Evolutionary conservation across 2,329 filamentous ascomycete species (phyloP).

Genomic region (Trichoderma gracile): DNA sequence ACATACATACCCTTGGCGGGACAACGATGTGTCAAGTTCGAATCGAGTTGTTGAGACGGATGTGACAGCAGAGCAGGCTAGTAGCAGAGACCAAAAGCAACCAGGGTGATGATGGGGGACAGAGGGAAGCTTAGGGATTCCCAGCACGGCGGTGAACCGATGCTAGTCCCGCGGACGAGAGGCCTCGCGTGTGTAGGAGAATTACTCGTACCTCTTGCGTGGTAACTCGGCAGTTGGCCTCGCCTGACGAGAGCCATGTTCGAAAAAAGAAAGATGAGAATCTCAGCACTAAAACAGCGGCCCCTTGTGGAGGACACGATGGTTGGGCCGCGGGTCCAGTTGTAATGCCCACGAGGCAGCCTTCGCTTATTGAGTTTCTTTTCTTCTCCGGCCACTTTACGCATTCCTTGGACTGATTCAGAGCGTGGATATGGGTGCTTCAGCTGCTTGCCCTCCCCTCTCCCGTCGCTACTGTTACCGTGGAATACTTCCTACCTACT

Average conservation of each 20-base stretch:
- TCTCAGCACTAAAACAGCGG: neutral
- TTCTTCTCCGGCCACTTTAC: neutral
- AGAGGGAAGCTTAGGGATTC: constrained; percentile 11
- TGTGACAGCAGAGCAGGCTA: constrained; percentile 13
- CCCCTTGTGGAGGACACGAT: neutral
- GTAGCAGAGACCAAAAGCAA: constrained; percentile 8
- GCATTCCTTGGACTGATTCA: too few species aligned
- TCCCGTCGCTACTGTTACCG: neutral
- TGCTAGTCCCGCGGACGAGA: constrained; percentile 22
- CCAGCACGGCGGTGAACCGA: constrained; percentile 26
- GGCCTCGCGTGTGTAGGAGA: constrained; percentile 22
- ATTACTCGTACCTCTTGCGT: constrained; percentile 14
- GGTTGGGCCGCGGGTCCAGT: neutral
- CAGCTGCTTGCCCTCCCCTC: neutral
- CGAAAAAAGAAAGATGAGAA: neutral
- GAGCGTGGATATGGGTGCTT: too few species aligned
- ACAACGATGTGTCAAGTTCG: neutral
- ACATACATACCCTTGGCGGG: neutral
- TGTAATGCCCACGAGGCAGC: constrained; percentile 1
- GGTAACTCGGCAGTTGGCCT: constrained; percentile 22
- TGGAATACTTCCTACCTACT: neutral
- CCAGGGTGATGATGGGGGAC: neutral
- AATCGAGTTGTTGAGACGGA: constrained; percentile 5
- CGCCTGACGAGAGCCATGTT: neutral
- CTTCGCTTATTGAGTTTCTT: constrained; percentile 16